These are phyloP conservation scores for Metschnikowia cubensis DNA, from an alignment of 805 yeast genomes.

Conservation along the genomic window DNA sequence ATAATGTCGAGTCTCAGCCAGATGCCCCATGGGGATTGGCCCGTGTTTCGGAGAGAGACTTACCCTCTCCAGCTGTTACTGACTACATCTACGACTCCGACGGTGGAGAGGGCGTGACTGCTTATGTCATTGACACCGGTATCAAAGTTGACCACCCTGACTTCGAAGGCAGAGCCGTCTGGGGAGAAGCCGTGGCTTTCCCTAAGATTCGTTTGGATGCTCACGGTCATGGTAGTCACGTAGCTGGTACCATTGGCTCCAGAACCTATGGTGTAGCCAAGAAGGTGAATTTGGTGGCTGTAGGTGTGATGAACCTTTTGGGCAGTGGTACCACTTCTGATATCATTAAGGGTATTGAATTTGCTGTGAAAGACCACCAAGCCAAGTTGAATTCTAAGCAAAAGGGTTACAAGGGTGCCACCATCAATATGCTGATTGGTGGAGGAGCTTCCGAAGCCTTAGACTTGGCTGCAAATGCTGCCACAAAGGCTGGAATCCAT, in stretches of 20 bases:
- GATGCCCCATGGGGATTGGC: constrained; percentile 97
- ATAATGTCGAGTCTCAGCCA: constrained; percentile 58
- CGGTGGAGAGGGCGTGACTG: constrained; percentile 80
- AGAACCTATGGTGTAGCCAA: constrained; percentile 80
- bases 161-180: constrained; percentile 76
- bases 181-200: constrained; percentile 74
- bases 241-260: constrained; percentile 94
- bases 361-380: constrained; percentile 70
- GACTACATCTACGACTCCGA: constrained; percentile 61
- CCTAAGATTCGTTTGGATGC: constrained; percentile 70
- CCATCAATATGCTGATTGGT: constrained; percentile 91
- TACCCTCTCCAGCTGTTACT: constrained; percentile 24
- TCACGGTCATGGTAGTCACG: constrained; percentile 94
- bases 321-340: constrained; percentile 84
- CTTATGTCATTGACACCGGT: constrained; percentile 91
- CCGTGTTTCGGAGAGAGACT: constrained; percentile 78
- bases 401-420: constrained; percentile 76
- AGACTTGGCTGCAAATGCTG: constrained; percentile 86
- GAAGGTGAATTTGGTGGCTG: constrained; percentile 72
- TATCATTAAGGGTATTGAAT: constrained; percentile 81
- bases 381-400: constrained; percentile 47
- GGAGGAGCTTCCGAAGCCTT: constrained; percentile 89
- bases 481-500: constrained; percentile 81
- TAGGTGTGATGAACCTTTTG: constrained; percentile 75
- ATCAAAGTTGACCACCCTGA: constrained; percentile 70